Evolutionary conservation across 306 rosid genomes (phyloP).

Genomic region (Pyrus communis): DNA sequence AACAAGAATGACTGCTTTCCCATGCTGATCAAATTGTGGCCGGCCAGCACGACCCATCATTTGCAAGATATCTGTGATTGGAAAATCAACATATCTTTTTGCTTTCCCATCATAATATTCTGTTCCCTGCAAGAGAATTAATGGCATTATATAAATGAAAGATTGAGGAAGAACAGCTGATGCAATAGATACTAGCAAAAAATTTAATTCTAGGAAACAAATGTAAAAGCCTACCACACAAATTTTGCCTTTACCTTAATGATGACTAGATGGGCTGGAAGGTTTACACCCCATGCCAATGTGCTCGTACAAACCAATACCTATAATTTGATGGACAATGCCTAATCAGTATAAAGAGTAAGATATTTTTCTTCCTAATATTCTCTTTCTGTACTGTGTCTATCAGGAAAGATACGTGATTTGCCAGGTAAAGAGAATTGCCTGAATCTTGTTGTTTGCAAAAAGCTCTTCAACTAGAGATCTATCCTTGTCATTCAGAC

Average conservation of each 20-base stretch:
- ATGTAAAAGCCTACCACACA: conserved; percentile 9
- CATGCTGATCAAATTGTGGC: conserved; percentile 96
- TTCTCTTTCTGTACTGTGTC: background rate
- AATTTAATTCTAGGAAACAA: background rate
- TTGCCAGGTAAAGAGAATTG: conserved; percentile 30
- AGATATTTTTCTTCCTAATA: background rate
- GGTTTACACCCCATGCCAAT: conserved; percentile 98
- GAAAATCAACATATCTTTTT: conserved; percentile 92
- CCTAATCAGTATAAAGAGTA: conserved; percentile 7
- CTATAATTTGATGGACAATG: conserved; percentile 27
- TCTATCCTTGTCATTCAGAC: conserved; percentile 90
- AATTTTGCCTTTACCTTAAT: conserved; percentile 57
- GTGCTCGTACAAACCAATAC: conserved; percentile 96
- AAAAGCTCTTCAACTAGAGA: conserved; percentile 91
- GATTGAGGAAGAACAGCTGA: background rate
- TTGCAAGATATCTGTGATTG: conserved; percentile 95
- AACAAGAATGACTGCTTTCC: conserved; percentile 98
- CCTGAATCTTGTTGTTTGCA: conserved; percentile 95
- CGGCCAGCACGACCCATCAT: conserved; percentile 99
- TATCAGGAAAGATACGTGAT: background rate
- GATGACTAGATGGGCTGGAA: conserved; percentile 96
- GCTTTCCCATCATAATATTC: conserved; percentile 85
- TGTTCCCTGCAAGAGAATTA: conserved; percentile 62
- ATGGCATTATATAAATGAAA: background rate
- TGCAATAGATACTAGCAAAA: background rate